Evolutionary conservation across 345 rosid genomes (phyloP), one percentile per base, ranked within the genome.

Genomic region (Salix brachista): DNA sequence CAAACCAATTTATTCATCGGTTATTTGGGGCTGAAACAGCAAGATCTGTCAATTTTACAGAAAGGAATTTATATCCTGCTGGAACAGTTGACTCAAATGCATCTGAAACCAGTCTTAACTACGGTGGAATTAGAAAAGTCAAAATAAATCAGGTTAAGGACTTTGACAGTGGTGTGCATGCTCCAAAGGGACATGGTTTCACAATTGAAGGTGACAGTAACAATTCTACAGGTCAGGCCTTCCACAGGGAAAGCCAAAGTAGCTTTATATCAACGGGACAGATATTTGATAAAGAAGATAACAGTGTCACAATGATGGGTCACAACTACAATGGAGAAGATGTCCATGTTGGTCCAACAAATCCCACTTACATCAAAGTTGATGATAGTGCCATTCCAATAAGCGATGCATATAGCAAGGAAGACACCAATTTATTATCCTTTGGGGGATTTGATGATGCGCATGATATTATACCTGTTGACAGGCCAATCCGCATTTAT

Each of bases 111-210:
- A 82, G 86, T 80, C 83, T 87, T 23, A 84, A 75, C 84, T 85
- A 86, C 77, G 88, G 83, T 80, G 94, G 92, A 50, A 78, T 76
- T 71, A 88, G 88, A 71, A 92, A 88, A 81, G 91, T 89, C 64
- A 90, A 87, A 69, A 88, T 87, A 67, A 87, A 86, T 82, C 90
- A 83, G 60, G 90, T 89, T 60, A 91, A 88, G 87, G 95, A 89
- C 67, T 74, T 82, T 5, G 83, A 84, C 4, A 77, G 78, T 72
- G 74, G 72, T 46, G 64, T 85, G 76, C 89, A 78, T 83, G 85
- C 77, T 67, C 77, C 76, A 72, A 85, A 86, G 34, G 87, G 80
- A 78, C 85, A 75, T 77, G 66, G 81, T 77, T 80, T 83, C 76
- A 73, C 77, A 64, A 21, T 74, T 62, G 82, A 83, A 74, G 85